Evolutionary conservation across 176 grass and related monocot species (phyloP).

Genomic region (Musa schizocarpa): DNA sequence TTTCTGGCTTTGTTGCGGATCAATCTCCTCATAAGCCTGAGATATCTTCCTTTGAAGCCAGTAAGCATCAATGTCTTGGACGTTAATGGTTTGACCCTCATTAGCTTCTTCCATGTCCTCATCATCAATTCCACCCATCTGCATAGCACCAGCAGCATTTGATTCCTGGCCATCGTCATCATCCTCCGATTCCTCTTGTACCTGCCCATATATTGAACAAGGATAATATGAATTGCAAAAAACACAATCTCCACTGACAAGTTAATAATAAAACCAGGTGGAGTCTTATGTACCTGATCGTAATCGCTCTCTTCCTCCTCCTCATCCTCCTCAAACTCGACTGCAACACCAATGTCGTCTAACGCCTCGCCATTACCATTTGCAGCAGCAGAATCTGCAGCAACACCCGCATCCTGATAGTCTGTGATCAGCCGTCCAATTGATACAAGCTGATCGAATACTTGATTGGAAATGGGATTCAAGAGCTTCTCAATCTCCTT

Average conservation of each 20-base stretch:
- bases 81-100: slow-evolving; percentile 56
- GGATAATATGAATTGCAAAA: background rate
- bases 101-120: slow-evolving; percentile 62
- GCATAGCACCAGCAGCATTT: slow-evolving; percentile 62
- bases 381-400: slow-evolving; percentile 6
- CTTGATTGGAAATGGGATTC: slow-evolving; percentile 55
- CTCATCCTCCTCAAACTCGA: slow-evolving; percentile 81
- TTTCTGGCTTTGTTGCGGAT: slow-evolving; percentile 76
- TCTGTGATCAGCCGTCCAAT: slow-evolving; percentile 75
- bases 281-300: slow-evolving; percentile 52
- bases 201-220: slow-evolving; percentile 26
- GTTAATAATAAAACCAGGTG: background rate
- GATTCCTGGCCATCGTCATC: slow-evolving; percentile 45
- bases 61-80: slow-evolving; percentile 96
- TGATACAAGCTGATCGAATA: slow-evolving; percentile 77
- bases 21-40: slow-evolving; percentile 73
- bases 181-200: slow-evolving; percentile 88
- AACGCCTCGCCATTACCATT: slow-evolving; percentile 42
- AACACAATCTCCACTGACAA: background rate
- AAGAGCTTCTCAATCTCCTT: slow-evolving; percentile 90
- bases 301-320: slow-evolving; percentile 84
- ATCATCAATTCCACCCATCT: slow-evolving; percentile 75
- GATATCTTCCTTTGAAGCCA: slow-evolving; percentile 97
- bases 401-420: slow-evolving; percentile 47
- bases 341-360: slow-evolving; percentile 82